These are phyloP conservation scores for Pseudopyrenochaeta lycopersici DNA, from an alignment of 2,329 filamentous ascomycete species.

Conservation along the genomic window DNA sequence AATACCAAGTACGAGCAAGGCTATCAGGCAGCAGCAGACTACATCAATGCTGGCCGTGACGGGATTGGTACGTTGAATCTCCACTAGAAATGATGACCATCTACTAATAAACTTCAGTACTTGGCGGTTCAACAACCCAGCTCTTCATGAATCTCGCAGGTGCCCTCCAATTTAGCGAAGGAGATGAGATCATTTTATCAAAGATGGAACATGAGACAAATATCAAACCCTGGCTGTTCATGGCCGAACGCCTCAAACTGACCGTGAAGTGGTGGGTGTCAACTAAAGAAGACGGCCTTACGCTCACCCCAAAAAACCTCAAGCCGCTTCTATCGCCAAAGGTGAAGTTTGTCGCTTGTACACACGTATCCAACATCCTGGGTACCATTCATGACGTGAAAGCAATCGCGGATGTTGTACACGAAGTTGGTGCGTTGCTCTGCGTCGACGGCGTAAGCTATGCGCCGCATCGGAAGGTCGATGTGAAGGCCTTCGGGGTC, in stretches of 20 bases:
- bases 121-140: constrained; percentile 79
- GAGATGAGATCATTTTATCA: constrained; percentile 75
- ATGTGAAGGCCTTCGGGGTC: constrained; percentile 73
- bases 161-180: constrained; percentile 43
- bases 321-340: constrained; percentile 66
- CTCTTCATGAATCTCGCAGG: constrained; percentile 73
- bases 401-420: constrained; percentile 63
- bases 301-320: constrained; percentile 67
- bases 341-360: constrained; percentile 76
- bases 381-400: constrained; percentile 74
- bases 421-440: constrained; percentile 65
- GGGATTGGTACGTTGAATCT: constrained; percentile 66
- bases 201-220: constrained; percentile 82
- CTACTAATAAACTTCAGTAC: constrained; percentile 55
- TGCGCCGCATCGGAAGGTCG: constrained; percentile 75
- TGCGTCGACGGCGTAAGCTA: constrained; percentile 81
- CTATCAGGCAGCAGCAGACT: constrained; percentile 71
- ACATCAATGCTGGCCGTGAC: constrained; percentile 72
- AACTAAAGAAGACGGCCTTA: constrained; percentile 58
- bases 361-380: constrained; percentile 77
- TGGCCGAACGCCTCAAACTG: constrained; percentile 69
- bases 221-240: constrained; percentile 75
- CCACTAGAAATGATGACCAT: background rate
- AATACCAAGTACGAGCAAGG: constrained; percentile 68
- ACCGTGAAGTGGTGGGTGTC: constrained; percentile 75